Conservation (phyloP, 164 flowering plant species). For the Umbellularia californica region DNA sequence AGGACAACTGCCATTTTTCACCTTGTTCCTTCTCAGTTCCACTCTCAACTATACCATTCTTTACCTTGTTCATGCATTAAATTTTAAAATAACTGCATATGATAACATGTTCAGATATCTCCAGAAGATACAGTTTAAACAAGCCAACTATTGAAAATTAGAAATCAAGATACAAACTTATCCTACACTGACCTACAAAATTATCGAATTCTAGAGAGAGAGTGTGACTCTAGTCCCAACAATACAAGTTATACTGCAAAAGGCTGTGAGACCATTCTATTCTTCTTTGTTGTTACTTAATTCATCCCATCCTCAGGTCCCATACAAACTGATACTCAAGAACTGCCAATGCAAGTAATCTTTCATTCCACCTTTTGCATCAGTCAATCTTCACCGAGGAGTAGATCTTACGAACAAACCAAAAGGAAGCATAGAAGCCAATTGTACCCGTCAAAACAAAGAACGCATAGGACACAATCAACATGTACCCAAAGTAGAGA, state of each 20-base stretch:
- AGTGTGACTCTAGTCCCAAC: not conserved
- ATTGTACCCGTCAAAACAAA: constrained; percentile 41
- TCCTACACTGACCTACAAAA: not conserved
- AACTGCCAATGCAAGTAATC: not conserved
- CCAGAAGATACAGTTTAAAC: no score
- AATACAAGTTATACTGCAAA: not conserved
- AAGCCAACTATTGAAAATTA: not conserved
- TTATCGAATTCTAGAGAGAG: not conserved
- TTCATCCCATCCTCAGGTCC: not conserved
- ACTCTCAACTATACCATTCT: no score
- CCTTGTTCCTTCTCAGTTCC: no score
- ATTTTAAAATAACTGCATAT: no score
- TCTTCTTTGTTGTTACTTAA: not conserved
- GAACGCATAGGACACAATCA: constrained; percentile 40
- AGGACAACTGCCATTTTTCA: no score
- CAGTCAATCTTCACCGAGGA: constrained; percentile 6
- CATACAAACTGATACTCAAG: not conserved
- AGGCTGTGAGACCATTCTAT: not conserved
- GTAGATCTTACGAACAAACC: constrained; percentile 38
- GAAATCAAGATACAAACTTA: not conserved
- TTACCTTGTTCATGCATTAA: no score
- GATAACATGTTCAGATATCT: no score
- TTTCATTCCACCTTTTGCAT: not conserved
- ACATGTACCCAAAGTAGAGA: constrained; percentile 43
- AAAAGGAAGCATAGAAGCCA: constrained; percentile 45